Evolutionary conservation across 768 basidiomycete species (phyloP).

Genomic region (Leccinum variicolor): DNA sequence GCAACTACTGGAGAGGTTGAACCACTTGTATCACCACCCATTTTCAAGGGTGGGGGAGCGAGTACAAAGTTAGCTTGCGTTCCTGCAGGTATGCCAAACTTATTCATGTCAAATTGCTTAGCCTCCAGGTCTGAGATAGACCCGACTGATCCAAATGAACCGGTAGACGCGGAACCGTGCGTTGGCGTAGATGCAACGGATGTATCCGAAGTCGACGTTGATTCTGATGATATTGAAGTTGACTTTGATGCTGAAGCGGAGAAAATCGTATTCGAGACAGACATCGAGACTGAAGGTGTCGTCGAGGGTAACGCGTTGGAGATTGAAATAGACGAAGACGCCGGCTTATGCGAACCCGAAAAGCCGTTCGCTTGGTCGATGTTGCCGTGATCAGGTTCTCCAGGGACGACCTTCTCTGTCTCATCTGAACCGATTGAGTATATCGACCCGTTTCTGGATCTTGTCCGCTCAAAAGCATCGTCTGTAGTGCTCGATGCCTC

Average conservation of each 20-base stretch:
- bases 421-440: slow-evolving; percentile 6
- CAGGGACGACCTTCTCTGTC: slow-evolving; percentile 18
- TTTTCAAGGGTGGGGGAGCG: slow-evolving; percentile 21
- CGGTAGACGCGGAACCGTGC: slow-evolving; percentile 5
- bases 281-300: background rate
- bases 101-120: slow-evolving; percentile 17
- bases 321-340: slow-evolving; percentile 1
- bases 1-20: slow-evolving; percentile 15
- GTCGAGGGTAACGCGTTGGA: slow-evolving; percentile 1
- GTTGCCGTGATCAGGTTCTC: slow-evolving; percentile 8
- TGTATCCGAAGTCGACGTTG: slow-evolving; percentile 9
- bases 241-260: slow-evolving; percentile 12
- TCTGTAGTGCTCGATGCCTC: slow-evolving; percentile 22
- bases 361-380: slow-evolving; percentile 2
- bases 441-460: slow-evolving; percentile 15
- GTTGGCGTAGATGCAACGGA: slow-evolving; percentile 20
- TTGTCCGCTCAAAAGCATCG: background rate
- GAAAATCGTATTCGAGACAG: slow-evolving; percentile 3
- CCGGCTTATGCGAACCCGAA: background rate
- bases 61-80: slow-evolving; percentile 19
- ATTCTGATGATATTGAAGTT: slow-evolving; percentile 17
- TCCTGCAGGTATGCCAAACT: slow-evolving; percentile 1
- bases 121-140: slow-evolving; percentile 24
- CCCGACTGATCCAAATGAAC: slow-evolving; percentile 15
- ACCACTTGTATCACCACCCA: slow-evolving; percentile 8